Conservation (phyloP, 1,284 basidiomycete species). For the Moesziomyces antarcticus region DNA sequence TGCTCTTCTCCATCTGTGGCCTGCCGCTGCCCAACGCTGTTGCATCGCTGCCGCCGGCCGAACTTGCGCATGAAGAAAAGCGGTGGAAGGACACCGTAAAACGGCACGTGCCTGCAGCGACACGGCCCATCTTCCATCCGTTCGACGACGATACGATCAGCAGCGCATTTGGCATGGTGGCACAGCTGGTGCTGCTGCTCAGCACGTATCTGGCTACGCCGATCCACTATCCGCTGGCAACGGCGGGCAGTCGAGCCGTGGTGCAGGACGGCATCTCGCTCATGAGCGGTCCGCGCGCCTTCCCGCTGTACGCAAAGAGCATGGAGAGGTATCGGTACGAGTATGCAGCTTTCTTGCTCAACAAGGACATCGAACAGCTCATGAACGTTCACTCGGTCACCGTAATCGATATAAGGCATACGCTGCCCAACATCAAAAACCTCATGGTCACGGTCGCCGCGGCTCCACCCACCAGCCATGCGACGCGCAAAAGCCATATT, state of each 20-base stretch:
- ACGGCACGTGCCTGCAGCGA: constrained; percentile 4
- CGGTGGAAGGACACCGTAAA: constrained; percentile 31
- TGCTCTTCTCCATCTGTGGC: constrained; percentile 63
- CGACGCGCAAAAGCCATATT: constrained; percentile 40
- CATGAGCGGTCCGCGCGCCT: constrained; percentile 63
- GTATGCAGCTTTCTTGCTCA: constrained; percentile 94
- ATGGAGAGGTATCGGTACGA: constrained; percentile 97
- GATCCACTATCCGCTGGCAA: constrained; percentile 61
- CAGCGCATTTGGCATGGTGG: constrained; percentile 59
- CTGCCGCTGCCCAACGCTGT: constrained; percentile 61
- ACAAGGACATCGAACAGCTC: constrained; percentile 88
- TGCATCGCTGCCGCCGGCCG: constrained; percentile 18
- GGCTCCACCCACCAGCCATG: constrained; percentile 36
- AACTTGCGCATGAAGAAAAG: constrained; percentile 37
- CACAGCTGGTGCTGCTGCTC: constrained; percentile 60
- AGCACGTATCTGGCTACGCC: constrained; percentile 56
- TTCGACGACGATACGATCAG: constrained; percentile 55
- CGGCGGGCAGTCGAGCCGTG: constrained; percentile 59
- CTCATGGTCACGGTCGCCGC: constrained; percentile 79
- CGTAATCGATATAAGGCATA: constrained; percentile 92
- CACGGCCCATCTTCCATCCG: constrained; percentile 28
- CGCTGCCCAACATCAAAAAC: constrained; percentile 94
- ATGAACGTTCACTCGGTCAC: constrained; percentile 67
- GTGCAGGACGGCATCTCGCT: constrained; percentile 63
- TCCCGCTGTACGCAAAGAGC: constrained; percentile 88